Percentiles rank a stretch among this genome's conserved stretches.
Conservation (phyloP, 768 basidiomycete genomes). For the Hypholoma fasciculare region DNA sequence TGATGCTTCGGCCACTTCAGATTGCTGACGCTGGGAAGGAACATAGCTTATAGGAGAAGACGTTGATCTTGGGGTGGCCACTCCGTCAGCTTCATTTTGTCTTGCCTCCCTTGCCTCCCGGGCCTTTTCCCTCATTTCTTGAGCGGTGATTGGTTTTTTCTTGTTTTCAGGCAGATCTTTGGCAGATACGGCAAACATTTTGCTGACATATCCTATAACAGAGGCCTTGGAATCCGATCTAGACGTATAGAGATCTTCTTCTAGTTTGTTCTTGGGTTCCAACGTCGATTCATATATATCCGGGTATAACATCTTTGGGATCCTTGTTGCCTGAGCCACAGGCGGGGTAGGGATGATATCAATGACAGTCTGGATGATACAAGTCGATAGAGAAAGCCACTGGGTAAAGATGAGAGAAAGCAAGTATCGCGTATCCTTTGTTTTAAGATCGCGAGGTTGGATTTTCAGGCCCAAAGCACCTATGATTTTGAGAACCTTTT, state of each 20-base stretch:
- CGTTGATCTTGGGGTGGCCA: slow-evolving; percentile 5
- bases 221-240: slow-evolving; percentile 55
- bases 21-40: slow-evolving; percentile 9
- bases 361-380: slow-evolving; percentile 88
- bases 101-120: slow-evolving; percentile 48
- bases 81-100: slow-evolving; percentile 26
- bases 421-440: slow-evolving; percentile 85
- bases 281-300: slow-evolving; percentile 61
- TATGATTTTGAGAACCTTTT: slow-evolving; percentile 89
- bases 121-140: slow-evolving; percentile 75
- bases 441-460: slow-evolving; percentile 83
- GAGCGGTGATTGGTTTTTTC: slow-evolving; percentile 71
- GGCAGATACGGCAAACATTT: slow-evolving; percentile 92
- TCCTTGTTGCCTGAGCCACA: slow-evolving; percentile 74
- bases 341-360: slow-evolving; percentile 92
- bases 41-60: slow-evolving; percentile 12
- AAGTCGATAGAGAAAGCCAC: slow-evolving; percentile 94
- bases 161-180: slow-evolving; percentile 88
- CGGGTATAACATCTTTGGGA: slow-evolving; percentile 92
- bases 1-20: slow-evolving; percentile 21
- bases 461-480: slow-evolving; percentile 80
- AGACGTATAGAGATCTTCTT: slow-evolving; percentile 78
- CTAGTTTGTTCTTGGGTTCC: slow-evolving; percentile 76
- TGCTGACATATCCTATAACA: slow-evolving; percentile 89
- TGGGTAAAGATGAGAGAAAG: slow-evolving; percentile 89